Percentiles rank a stretch among this genome's conserved stretches.
phyloP scores from a whole-genome alignment of 345 rosid species.

The Alliaria petiolata region DNA sequence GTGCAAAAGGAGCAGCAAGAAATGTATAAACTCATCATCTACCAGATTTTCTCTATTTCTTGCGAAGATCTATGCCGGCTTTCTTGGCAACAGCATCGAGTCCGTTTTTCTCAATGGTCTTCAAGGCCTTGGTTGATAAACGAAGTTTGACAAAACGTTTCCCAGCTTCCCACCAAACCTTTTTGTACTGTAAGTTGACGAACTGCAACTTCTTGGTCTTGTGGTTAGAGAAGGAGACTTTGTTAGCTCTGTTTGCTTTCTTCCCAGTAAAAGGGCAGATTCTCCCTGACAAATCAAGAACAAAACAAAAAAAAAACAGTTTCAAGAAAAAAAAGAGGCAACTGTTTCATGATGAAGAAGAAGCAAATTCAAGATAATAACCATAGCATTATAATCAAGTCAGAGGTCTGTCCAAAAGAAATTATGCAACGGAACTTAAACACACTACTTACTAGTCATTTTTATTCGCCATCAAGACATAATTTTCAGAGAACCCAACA shows the following conservation, averaged over 20 bases:
- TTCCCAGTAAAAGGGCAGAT: conserved; percentile 92
- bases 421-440: background rate
- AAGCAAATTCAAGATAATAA: no score
- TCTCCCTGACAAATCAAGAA: conserved; percentile 59
- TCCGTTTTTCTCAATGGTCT: conserved; percentile 94
- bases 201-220: conserved; percentile 88
- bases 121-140: conserved; percentile 81
- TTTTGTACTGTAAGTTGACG: conserved; percentile 92
- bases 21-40: background rate
- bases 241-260: conserved; percentile 87
- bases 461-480: background rate
- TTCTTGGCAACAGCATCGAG: conserved; percentile 96
- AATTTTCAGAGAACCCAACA: background rate
- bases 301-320: background rate
- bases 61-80: conserved; percentile 87
- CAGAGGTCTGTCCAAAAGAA: background rate
- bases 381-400: no score
- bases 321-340: no score
- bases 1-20: conserved; percentile 8
- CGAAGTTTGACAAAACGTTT: conserved; percentile 79
- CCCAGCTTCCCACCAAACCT: conserved; percentile 96
- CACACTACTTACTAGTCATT: no score
- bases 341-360: background rate
- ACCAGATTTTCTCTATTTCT: conserved; percentile 28
- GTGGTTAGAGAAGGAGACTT: conserved; percentile 94